Percentiles rank a stretch among this genome's conserved stretches.
Evolutionary conservation across 805 yeast species (phyloP).

Genomic region (Suhomyces prunicola): DNA sequence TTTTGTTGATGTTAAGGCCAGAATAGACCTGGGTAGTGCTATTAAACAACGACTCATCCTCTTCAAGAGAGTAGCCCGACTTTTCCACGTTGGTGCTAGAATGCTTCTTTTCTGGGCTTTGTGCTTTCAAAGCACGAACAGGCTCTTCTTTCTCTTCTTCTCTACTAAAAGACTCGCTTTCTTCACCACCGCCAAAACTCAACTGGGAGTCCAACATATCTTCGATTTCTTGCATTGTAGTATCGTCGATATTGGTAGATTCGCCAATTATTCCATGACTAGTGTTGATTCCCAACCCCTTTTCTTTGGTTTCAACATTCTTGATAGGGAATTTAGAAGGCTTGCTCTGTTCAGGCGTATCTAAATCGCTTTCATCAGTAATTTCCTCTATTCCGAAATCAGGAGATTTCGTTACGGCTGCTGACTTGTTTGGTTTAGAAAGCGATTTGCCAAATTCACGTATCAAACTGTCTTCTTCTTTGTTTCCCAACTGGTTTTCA

Average conservation of each 20-base stretch:
- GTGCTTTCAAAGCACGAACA: neutral
- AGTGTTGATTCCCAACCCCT: constrained; percentile 6
- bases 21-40: neutral
- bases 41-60: constrained; percentile 9
- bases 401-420: constrained; percentile 10
- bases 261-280: constrained; percentile 13
- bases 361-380: constrained; percentile 23
- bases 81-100: neutral
- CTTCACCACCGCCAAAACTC: constrained; percentile 10
- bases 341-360: constrained; percentile 5
- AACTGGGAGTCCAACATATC: constrained; percentile 37
- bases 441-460: constrained; percentile 3
- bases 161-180: constrained; percentile 2
- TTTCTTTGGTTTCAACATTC: constrained; percentile 1
- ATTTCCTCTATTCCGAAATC: constrained; percentile 39
- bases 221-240: constrained; percentile 37
- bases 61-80: constrained; percentile 10
- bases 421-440: constrained; percentile 3
- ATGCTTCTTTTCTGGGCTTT: neutral
- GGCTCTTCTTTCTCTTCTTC: neutral
- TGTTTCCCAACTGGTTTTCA: constrained; percentile 15
- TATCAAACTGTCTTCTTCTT: neutral
- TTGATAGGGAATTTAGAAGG: neutral
- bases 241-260: constrained; percentile 13
- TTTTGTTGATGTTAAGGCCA: constrained; percentile 3